Evolutionary conservation across 371 early-diverging fungal species (phyloP), one percentile per base, ranked within the genome.

Genomic region (Mortierella sp.): DNA sequence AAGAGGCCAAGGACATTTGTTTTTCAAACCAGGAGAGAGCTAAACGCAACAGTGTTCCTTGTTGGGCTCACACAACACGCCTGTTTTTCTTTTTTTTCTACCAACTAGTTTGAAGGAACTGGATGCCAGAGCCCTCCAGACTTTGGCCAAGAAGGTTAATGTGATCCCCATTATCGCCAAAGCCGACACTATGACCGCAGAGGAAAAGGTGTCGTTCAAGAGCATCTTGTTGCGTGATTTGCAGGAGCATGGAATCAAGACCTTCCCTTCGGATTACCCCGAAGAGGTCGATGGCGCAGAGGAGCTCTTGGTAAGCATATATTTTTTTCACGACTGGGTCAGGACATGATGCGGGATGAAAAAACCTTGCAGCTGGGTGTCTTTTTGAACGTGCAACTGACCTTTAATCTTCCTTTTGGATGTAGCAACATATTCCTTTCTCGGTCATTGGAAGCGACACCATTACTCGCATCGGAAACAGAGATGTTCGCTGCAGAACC

Each of bases 391-490:
- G 37, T 24, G 21, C 21, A 2, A 37, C 67, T 37, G 24, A 37
- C 24, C 9, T 67, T 16, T 67, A 0, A 37, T 40, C 9, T 40
- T 10, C 34, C 19, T 37, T 24, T 53, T 64, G 54, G n/a, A 54
- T 53, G 8, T 76, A 95, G 95, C 79, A 91, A 82, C 90, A 96
- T 74, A 91, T 97, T 53, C 99, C 99, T 28, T 98, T 99, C 86
- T 92, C 98, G 3, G 95, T 99, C 8, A 94, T 99, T 80, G 99
- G 99, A 40, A 94, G 95, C 86, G 95, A 97, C 69, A 92, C 91
- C 71, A 90, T 93, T 72, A 91, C 96, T 5, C 88, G 91, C 53
- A 85, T 94, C 9, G 94, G 94, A 73, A 95, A 96, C 51, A 88
- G 93, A 50, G 88, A 90, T 50, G 94, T 97, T 16, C 93, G 99